A percentile compares a stretch with the other conserved stretches of the same genome.
Conservation (phyloP, 768 basidiomycete genomes). For the Lactifluus piperatus region DNA sequence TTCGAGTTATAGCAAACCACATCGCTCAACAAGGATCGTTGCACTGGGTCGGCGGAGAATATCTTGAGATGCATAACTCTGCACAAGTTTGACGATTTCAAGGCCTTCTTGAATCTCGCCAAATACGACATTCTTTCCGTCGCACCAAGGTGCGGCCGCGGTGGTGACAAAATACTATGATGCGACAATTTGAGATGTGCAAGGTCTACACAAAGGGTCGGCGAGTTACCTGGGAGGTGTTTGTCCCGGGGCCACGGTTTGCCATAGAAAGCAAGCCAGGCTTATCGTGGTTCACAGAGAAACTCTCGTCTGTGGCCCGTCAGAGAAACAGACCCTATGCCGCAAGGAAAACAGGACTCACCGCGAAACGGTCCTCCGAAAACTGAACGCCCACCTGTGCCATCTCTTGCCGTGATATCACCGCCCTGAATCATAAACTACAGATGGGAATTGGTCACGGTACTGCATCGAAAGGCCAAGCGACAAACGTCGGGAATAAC, state of each 20-base stretch:
- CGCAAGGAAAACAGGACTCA: conserved; percentile 26
- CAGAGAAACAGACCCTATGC: background rate
- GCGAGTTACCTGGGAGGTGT: conserved; percentile 59
- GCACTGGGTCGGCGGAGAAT: conserved; percentile 19
- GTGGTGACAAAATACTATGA: conserved; percentile 72
- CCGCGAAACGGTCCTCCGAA: conserved; percentile 75
- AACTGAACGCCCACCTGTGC: conserved; percentile 79
- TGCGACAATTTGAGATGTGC: background rate
- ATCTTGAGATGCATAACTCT: conserved; percentile 26
- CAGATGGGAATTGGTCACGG: background rate
- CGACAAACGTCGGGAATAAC: conserved; percentile 53
- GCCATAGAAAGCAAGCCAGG: conserved; percentile 78
- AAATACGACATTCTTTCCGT: conserved; percentile 63
- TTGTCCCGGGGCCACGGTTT: conserved; percentile 75
- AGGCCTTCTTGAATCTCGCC: conserved; percentile 59
- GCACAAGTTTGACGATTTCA: conserved; percentile 55
- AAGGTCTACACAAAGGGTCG: background rate
- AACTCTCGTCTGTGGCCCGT: conserved; percentile 53
- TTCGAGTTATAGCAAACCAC: conserved; percentile 8
- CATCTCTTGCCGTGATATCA: conserved; percentile 68
- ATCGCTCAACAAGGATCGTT: conserved; percentile 16
- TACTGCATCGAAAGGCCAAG: background rate
- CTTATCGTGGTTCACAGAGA: conserved; percentile 50
- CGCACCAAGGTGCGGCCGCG: conserved; percentile 59
- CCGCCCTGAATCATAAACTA: conserved; percentile 84